Evolutionary conservation across 768 basidiomycete genomes (phyloP), one percentile per base, ranked within the genome.

Genomic region (Peribolospora baueri): DNA sequence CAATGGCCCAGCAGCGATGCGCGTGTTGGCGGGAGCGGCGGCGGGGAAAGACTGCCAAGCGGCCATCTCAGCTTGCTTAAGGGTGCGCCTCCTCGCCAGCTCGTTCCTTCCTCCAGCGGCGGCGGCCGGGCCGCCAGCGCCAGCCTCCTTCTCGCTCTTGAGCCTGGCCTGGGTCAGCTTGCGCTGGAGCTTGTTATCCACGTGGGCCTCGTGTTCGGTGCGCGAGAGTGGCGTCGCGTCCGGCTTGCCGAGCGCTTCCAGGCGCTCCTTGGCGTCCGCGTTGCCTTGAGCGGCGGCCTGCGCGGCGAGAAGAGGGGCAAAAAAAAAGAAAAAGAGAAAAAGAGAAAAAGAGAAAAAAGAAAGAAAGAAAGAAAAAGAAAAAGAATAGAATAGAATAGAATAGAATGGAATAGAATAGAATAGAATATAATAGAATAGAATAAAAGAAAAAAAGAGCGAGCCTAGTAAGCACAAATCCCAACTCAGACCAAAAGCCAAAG

Each of bases 261-360:
- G 71, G 1, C 88, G 79, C 13, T 79, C 77, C 3, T 67, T 62
- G 0, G 91, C 91, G 62, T 97, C 91, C 1, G 72, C 59, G 64
- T 91, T 91, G 2, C 81, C 81, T 54, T 84, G 79, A 25, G 76
- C 71, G 14, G 77, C 70, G 0, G 90, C 88, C 78, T 84, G 64
- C 3, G 9, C 3, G 36, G 7, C 48, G 39, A 52, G 38, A 51
- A 52, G 47, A 42, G 6, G 36, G 25, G 54, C 9, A 42, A 55
- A 25, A 39, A 48, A 50, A 51, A 11, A 38, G 37, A 37, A 45
- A 13, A 61, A 63, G 43, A n/a, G 13, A 52, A 25, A 40, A 13
- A 38, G 38, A 40, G 58, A 40, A 42, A 42, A 36, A 39, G 7
- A 39, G 25, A 7, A 25, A 25, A 25, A 25, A 25, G 25, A 25